Conservation (phyloP, 2,329 filamentous ascomycete species). For the Botrytis squamosa region DNA sequence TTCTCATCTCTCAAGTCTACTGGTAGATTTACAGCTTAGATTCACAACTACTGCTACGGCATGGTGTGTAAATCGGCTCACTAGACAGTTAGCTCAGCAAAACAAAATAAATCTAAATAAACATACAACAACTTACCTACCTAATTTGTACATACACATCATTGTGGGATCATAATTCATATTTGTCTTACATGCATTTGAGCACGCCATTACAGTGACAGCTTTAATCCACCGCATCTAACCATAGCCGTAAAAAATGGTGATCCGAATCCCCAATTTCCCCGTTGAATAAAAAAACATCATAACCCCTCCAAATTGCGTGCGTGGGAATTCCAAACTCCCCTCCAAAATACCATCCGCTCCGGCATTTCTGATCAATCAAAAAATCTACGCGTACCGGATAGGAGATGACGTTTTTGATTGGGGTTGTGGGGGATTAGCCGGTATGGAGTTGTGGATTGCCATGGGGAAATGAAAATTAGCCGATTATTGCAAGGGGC, state of each 20-base stretch:
- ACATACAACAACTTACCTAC: background rate
- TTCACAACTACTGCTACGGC: background rate
- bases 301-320: constrained; percentile 17
- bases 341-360: constrained; percentile 4
- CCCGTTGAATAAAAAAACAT: constrained; percentile 1
- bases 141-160: background rate
- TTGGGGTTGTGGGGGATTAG: constrained; percentile 3
- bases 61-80: background rate
- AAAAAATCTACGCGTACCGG: background rate
- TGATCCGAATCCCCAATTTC: background rate
- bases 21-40: background rate
- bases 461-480: constrained; percentile 1
- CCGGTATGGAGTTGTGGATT: background rate
- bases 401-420: background rate
- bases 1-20: background rate
- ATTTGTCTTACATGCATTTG: background rate
- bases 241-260: background rate
- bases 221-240: background rate
- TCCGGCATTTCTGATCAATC: background rate
- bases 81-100: background rate
- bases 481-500: background rate
- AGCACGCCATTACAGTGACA: background rate
- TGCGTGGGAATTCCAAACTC: constrained; percentile 7
- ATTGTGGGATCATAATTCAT: background rate
- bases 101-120: background rate